Evolutionary conservation across 495 filamentous ascomycete species (phyloP).

Genomic region (Lasiosphaeris hirsuta): DNA sequence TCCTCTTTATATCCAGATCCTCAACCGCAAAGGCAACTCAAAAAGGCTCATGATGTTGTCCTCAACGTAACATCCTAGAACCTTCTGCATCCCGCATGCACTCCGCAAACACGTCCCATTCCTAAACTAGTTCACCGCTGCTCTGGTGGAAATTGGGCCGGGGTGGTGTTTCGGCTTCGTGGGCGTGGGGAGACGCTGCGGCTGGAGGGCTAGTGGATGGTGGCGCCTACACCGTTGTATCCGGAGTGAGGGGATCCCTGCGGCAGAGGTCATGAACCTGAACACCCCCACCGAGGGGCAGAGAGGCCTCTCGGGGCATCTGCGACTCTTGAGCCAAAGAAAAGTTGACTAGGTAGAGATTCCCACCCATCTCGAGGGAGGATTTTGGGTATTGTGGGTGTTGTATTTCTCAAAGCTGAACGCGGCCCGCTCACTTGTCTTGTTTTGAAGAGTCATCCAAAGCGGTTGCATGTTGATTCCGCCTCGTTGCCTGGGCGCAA

Average conservation of each 20-base stretch:
- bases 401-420: too few species aligned
- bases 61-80: background rate
- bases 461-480: slow-evolving; percentile 6
- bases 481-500: slow-evolving; percentile 16
- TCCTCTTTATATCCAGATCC: slow-evolving; percentile 1
- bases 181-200: background rate
- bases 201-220: background rate
- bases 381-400: too few species aligned
- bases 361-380: too few species aligned
- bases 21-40: background rate
- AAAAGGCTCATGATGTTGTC: too few species aligned
- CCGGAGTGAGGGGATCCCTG: background rate
- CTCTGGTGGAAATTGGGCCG: background rate
- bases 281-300: too few species aligned
- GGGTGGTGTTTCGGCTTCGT: background rate
- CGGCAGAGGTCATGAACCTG: too few species aligned
- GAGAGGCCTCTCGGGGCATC: too few species aligned
- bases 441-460: background rate
- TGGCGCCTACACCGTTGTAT: background rate
- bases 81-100: background rate
- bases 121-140: background rate
- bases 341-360: too few species aligned
- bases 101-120: background rate
- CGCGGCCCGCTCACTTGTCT: background rate
- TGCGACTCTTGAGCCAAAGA: too few species aligned